Base-by-base conservation (phyloP, 202 grass and related monocot genomes). In the Zoysia matrella region DNA sequence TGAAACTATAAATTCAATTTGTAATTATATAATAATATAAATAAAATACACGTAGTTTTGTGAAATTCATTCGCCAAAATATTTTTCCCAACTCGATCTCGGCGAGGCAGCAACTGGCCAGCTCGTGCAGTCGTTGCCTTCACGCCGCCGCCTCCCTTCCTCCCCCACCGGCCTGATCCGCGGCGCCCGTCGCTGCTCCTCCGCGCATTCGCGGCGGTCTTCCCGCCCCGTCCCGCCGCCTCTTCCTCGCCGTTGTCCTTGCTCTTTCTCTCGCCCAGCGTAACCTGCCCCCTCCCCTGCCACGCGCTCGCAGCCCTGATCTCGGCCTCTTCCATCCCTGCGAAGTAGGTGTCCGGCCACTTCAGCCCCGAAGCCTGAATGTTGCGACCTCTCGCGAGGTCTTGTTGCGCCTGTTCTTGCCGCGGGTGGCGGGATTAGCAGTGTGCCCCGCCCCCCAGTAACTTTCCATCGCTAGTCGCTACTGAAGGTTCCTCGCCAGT, bases 401-500 rank as follows among this genome's bases (percentile, higher is more conserved):
- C 51, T 52, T 10, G 10, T 52, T 52, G 51, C 51, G 11, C 11
- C 9, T 8, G 51, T 12, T 10, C 51, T 52, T 12, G 51, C 51
- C 11, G 51, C 51, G 12, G 51, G 12, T 2, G 51, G 51, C 6
- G 7, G 51, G 51, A 52, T 8, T 1, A 0, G 36, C 39, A 14
- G 50, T 11, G 14, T 7, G 47, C 3, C 46, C 3, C 3, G 46
- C 22, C 56, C 14, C 55, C 11, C 56, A 4, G n/a, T 18, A 54
- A 57, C 50, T 56, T 11, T 8, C 60, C 22, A 30, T 30, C 15
- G 22, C 22, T 30, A 30, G 22, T 6, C 67, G 5, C 16, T 7
- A 43, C 18, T 4, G 47, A 80, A 76, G 71, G 71, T 76, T 70
- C 76, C 50, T 16, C 15, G 44, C 1, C 7, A 13, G 71, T 39